A percentile compares a stretch with the other conserved stretches of the same genome.
phyloP scores from a whole-genome alignment of 2,329 filamentous ascomycete genomes.

The Coniochaeta sp. region DNA sequence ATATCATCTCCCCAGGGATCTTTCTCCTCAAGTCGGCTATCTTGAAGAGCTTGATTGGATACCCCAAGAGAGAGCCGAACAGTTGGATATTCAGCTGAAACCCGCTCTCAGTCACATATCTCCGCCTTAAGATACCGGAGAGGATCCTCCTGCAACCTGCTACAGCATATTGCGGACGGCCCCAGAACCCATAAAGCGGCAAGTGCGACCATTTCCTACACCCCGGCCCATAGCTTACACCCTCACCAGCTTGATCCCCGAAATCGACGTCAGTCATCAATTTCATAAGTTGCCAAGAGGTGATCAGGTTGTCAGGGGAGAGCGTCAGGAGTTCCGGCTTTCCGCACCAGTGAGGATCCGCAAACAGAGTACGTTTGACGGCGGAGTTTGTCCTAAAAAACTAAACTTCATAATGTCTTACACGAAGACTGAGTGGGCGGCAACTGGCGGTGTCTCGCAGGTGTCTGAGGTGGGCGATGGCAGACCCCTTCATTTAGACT shows the following conservation, averaged over 20 bases:
- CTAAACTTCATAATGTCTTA: background rate
- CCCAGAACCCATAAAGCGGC: background rate
- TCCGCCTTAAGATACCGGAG: too few species aligned
- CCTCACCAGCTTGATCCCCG: background rate
- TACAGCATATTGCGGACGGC: too few species aligned
- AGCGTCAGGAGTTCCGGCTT: background rate
- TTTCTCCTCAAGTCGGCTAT: too few species aligned
- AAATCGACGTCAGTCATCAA: background rate
- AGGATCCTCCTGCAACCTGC: too few species aligned
- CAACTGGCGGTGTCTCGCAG: background rate
- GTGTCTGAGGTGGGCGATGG: background rate
- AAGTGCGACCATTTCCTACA: background rate
- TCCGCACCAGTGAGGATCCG: background rate
- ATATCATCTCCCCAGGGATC: too few species aligned
- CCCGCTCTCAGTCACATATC: too few species aligned
- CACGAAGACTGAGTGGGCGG: background rate
- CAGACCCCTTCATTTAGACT: background rate
- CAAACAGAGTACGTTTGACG: background rate
- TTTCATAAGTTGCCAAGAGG: too few species aligned
- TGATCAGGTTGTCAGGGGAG: too few species aligned
- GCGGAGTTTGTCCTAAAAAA: background rate
- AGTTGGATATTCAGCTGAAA: too few species aligned
- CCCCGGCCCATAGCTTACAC: background rate
- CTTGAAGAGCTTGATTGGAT: too few species aligned
- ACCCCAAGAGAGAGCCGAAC: too few species aligned